phyloP scores from a whole-genome alignment of 768 basidiomycete genomes.

The Rickenella mellea region DNA sequence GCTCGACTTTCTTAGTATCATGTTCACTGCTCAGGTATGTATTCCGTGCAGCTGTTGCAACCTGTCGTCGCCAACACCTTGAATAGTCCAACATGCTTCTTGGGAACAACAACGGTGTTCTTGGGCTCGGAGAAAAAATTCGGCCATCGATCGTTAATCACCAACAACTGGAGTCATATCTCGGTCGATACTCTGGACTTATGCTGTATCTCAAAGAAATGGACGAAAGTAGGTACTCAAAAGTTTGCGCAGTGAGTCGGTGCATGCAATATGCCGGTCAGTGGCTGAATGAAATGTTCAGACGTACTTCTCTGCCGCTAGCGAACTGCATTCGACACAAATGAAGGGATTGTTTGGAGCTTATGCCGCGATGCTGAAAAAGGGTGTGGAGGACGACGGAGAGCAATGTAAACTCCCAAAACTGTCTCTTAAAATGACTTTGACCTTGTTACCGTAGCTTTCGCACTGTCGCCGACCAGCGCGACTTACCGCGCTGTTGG shows the following conservation, averaged over 20 bases:
- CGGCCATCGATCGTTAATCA: constrained; percentile 51
- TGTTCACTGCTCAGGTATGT: constrained; percentile 82
- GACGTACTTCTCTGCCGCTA: constrained; percentile 86
- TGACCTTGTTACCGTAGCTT: constrained; percentile 26
- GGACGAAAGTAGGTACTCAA: constrained; percentile 83
- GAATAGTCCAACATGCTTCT: constrained; percentile 58
- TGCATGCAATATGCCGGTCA: not conserved
- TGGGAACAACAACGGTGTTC: constrained; percentile 50
- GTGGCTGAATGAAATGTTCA: constrained; percentile 19
- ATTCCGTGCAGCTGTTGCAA: not conserved
- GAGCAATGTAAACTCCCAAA: constrained; percentile 31
- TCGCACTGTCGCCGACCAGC: constrained; percentile 30
- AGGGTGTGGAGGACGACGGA: constrained; percentile 58
- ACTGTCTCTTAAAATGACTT: not conserved
- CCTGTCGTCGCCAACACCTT: constrained; percentile 1
- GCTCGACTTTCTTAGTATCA: constrained; percentile 81
- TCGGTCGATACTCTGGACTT: constrained; percentile 82
- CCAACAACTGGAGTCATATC: constrained; percentile 65
- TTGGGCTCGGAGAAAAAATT: constrained; percentile 20
- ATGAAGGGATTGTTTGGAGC: constrained; percentile 62
- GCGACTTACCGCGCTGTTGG: constrained; percentile 38
- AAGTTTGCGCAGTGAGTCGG: constrained; percentile 73
- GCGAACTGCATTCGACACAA: constrained; percentile 73
- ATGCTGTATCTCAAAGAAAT: constrained; percentile 94
- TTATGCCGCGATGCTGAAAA: constrained; percentile 54